Evolutionary conservation across 2,329 filamentous ascomycete genomes (phyloP), one percentile per base, ranked within the genome.

Genomic region (Stromatinia cepivora): DNA sequence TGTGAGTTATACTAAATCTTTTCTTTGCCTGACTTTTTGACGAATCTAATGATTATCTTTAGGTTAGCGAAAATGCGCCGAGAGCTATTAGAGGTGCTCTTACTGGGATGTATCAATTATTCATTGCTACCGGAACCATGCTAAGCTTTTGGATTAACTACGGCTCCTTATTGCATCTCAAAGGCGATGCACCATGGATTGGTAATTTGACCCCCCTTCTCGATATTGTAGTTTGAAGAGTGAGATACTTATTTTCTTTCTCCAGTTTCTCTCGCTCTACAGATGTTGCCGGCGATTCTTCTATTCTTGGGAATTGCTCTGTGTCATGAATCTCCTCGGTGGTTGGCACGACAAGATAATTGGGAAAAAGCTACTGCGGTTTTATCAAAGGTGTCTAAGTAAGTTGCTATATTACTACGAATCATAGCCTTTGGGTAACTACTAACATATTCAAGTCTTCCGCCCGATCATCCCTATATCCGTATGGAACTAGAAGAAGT

Each of bases 291-390:
- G 0, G 88, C 89, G 1, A 73, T 90, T 69, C 82, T 87, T 42
- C 82, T 92, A 20, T 81, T 89, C 42, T 45, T 81, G 22, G 86
- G 87, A 72, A 90, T 92, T 83, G 76, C 86, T 1, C 77, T 89
- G 64, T 89, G 88, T 75, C 82, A 82, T 15, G 84, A 85, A 72
- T 90, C 87, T 9, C 89, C 89, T 20, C 84, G 90, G 73, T 92
- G 87, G 85, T 84, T 90, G 34, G 90, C 89, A 34, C 86, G 87
- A 73, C 84, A 87, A 74, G 88, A 91, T 74, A 84, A 88, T 72
- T 91, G 88, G 88, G 89, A 92, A 70, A 81, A 85, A 53, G 87
- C 89, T 1, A 85, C 83, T 4, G 71, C 70, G 0, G 84, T 87
- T 25, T 82, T 92, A 9, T 82, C 84, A 28, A 81, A 79, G 50